Conservation (phyloP, 1,139 yeast species). For the Debaryomyces sp. region DNA sequence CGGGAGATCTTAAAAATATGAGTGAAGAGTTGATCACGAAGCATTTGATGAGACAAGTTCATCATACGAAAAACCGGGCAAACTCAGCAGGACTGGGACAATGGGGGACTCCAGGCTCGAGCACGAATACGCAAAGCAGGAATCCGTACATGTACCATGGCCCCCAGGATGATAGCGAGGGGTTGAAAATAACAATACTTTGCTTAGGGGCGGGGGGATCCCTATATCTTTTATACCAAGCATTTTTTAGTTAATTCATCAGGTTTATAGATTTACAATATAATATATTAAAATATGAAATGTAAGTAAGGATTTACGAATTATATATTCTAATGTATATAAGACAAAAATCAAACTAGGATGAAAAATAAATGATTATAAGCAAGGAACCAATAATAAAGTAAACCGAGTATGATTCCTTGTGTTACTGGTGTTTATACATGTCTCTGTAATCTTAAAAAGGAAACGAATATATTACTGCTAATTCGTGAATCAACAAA, state of each 20-base stretch:
- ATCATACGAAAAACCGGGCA: constrained; percentile 17
- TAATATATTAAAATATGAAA: constrained; percentile 8
- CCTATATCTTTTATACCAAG: constrained; percentile 27
- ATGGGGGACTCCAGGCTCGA: constrained; percentile 1
- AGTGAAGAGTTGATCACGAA: constrained; percentile 48
- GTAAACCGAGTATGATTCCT: background rate
- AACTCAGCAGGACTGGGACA: background rate
- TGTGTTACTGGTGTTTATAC: constrained; percentile 3
- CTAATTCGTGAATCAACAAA: constrained; percentile 14
- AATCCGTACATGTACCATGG: constrained; percentile 39
- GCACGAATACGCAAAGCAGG: background rate
- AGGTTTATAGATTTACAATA: constrained; percentile 4
- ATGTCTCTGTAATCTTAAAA: constrained; percentile 2
- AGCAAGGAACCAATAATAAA: background rate
- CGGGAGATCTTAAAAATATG: constrained; percentile 34
- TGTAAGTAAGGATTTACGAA: constrained; percentile 2
- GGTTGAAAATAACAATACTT: constrained; percentile 2
- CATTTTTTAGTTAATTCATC: constrained; percentile 10
- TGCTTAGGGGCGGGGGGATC: constrained; percentile 34
- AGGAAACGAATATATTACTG: constrained; percentile 7
- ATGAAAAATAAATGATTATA: constrained; percentile 4
- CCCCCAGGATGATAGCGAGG: constrained; percentile 29
- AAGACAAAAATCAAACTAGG: constrained; percentile 6
- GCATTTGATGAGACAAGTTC: constrained; percentile 45
- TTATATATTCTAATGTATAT: constrained; percentile 5